Base-by-base conservation (phyloP, 441 rosid genomes). In the Brassica hybrid region DNA sequence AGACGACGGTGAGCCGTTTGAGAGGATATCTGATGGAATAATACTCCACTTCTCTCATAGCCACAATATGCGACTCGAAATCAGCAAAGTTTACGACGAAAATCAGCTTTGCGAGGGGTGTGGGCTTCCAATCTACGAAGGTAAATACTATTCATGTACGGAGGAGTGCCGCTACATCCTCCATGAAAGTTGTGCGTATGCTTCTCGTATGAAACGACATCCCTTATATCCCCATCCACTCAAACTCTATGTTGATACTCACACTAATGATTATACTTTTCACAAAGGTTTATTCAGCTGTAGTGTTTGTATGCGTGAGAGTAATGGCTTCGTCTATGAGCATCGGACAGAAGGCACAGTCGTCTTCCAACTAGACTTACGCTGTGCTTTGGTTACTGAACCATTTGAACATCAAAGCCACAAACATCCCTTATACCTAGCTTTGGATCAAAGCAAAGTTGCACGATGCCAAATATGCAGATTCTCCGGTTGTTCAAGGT, bases 111-210 rank as follows among this genome's bases (percentile, higher is more conserved):
- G 72, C 62, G 21, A 9, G 21, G 72, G 25, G 4, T 69, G 72
- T 16, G 14, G 3, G 0, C 16, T 69, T 69, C 25, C 62, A 25
- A 52, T 69, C n/a, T 54, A 50, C 10, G 10, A 25, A 14, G 72
- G 45, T 0, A 1, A 23, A 0, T 63, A 23, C 14, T 77, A 77
- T 8, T 11, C 45, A 12, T 77, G 80, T 19, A 19, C 21, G 21
- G 21, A 19, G 21, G 21, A 19, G 21, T 19, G 21, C 21, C 48
- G 16, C 34, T 71, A 11, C 67, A 21, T 71, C 19, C 72, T 77
- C 9, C 76, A 77, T n/a, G 62, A 77, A 57, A 12, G n/a, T 3
- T 71, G 80, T 10, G 72, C 66, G 11, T 61, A 27, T 25, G 61
- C 67, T 7, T 66, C 76, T 1, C 73, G 19, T 7, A 63, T 19